Base-by-base conservation (phyloP, 1,139 yeast species). In the Kluyveromyces sp. region DNA sequence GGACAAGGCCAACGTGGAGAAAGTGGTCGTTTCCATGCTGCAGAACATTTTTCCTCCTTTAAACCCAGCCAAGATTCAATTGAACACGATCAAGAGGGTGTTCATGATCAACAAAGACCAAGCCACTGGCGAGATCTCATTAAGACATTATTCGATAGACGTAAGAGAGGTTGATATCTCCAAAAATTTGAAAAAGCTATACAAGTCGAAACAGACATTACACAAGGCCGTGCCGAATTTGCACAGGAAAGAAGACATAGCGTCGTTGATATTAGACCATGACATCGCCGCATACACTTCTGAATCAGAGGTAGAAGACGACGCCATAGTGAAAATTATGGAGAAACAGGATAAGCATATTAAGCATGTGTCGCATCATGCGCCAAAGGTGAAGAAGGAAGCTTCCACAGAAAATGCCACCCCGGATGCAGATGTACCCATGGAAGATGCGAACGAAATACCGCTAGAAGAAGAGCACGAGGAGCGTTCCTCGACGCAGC, bases 11-110 rank as follows among this genome's bases (percentile, higher is more conserved):
- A 84, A 82, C 41, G 62, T 60, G 49, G 97, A 92, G 63, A 85
- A 86, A 54, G 73, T 92, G 52, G 65, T 89, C 52, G 79, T 94
- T 28, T 86, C 97, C 2, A 81, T 89, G 69, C 87, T 94, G 67
- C 98, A 92, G 64, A 88, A 88, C 67, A 79, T 92, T 78, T 88
- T 92, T 63, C 99, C 99, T 4, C 88, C 98, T 17, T 82, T 94
- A 54, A 78, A 76, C 16, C 96, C 96, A 18, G 83, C 83, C 49
- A 68, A 70, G 49, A 86, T 94, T 28, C 80, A 78, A 51, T 82
- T 92, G 26, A 69, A 73, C 35, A 70, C 83, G 1, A 89, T 94
- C 49, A 82, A 80, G 57, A 74, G 99, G 55, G 97, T 94, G 8
- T 69, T 94, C 56, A 75, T 94, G 77, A 69, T 94, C 48, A 82